These are phyloP conservation scores for Dactylellina sp. DNA, from an alignment of 2,329 filamentous ascomycete species.

Conservation along the genomic window DNA sequence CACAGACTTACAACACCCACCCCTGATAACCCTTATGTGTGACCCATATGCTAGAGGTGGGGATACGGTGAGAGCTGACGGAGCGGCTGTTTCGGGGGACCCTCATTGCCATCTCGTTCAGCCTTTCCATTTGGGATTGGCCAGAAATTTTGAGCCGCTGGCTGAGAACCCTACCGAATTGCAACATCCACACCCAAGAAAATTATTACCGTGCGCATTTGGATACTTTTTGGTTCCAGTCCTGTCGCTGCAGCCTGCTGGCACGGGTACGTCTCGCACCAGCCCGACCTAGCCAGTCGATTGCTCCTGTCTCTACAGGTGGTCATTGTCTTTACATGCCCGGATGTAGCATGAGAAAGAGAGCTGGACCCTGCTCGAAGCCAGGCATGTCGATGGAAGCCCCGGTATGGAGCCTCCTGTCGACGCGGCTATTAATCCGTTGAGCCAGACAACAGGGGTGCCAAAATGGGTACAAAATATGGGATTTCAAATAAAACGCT, in stretches of 20 bases:
- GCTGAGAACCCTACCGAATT: slow-evolving; percentile 40
- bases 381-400: slow-evolving; percentile 25
- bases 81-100: slow-evolving; percentile 55
- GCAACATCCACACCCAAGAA: slow-evolving; percentile 23
- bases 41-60: slow-evolving; percentile 41
- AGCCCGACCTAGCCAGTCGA: slow-evolving; percentile 39
- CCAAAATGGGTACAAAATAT: slow-evolving; percentile 3
- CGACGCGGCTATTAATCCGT: slow-evolving; percentile 38
- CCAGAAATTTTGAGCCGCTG: slow-evolving; percentile 48
- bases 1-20: slow-evolving; percentile 17
- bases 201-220: slow-evolving; percentile 20
- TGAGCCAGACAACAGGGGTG: slow-evolving; percentile 11
- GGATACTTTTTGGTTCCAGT: slow-evolving; percentile 7
- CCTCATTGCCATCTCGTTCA: slow-evolving; percentile 37
- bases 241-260: slow-evolving; percentile 21
- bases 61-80: slow-evolving; percentile 51
- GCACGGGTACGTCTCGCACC: slow-evolving; percentile 52
- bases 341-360: slow-evolving; percentile 1
- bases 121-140: slow-evolving; percentile 37
- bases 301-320: slow-evolving; percentile 24
- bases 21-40: slow-evolving; percentile 38
- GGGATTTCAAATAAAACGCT: slow-evolving; percentile 48
- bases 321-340: slow-evolving; percentile 12
- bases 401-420: slow-evolving; percentile 38
- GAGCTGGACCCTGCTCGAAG: slow-evolving; percentile 27